These are phyloP conservation scores for Podospora anserina DNA, from an alignment of 495 filamentous ascomycete genomes.

Conservation along the genomic window DNA sequence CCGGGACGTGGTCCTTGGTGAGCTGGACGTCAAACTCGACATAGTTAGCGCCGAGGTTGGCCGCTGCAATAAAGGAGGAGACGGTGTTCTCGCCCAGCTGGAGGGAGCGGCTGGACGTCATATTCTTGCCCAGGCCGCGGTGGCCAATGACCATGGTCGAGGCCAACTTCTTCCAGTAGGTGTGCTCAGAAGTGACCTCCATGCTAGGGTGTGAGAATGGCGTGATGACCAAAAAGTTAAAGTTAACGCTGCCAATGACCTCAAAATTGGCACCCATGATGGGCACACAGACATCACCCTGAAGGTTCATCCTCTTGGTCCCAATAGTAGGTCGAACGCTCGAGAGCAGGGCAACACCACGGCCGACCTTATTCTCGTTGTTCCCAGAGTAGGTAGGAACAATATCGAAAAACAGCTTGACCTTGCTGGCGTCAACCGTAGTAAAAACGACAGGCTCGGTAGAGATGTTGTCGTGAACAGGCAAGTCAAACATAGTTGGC, in stretches of 20 bases:
- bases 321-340: conserved; percentile 80
- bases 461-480: conserved; percentile 87
- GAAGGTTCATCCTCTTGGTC: conserved; percentile 71
- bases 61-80: conserved; percentile 92
- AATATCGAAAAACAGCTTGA: conserved; percentile 90
- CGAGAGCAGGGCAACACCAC: conserved; percentile 84
- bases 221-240: conserved; percentile 94
- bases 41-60: conserved; percentile 86
- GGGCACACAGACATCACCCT: conserved; percentile 90
- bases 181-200: conserved; percentile 81
- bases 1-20: conserved; percentile 96
- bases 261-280: conserved; percentile 81
- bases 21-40: conserved; percentile 96
- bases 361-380: conserved; percentile 81
- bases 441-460: conserved; percentile 91
- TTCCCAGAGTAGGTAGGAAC: conserved; percentile 96
- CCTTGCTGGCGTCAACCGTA: conserved; percentile 70
- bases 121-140: conserved; percentile 90
- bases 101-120: conserved; percentile 71
- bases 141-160: conserved; percentile 90
- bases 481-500: conserved; percentile 83
- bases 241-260: conserved; percentile 89
- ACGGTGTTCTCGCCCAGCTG: conserved; percentile 96
- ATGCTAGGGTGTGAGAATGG: conserved; percentile 93
- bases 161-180: conserved; percentile 80